Evolutionary conservation across 768 basidiomycete genomes (phyloP).

Genomic region (Phylloporus rhodoxanthus): DNA sequence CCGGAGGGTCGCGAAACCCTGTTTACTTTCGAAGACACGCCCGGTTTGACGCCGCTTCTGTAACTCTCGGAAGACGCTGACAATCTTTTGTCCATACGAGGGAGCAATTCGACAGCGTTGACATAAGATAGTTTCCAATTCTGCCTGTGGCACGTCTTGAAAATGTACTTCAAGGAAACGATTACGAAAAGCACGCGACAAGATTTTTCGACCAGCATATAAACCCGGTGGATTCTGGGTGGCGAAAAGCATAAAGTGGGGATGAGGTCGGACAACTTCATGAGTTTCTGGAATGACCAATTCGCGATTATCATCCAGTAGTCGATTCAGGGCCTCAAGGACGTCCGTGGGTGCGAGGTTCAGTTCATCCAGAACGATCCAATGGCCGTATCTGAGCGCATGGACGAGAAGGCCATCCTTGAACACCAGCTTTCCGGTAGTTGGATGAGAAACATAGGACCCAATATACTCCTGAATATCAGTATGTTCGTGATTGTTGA

Average conservation of each 20-base stretch:
- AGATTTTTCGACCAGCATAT: slow-evolving; percentile 89
- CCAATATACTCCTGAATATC: slow-evolving; percentile 99
- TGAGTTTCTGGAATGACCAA: slow-evolving; percentile 93
- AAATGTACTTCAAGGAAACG: slow-evolving; percentile 98
- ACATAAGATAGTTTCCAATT: slow-evolving; percentile 90
- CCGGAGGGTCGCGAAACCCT: slow-evolving; percentile 92
- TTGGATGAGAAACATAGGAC: slow-evolving; percentile 88
- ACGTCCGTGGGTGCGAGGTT: slow-evolving; percentile 98
- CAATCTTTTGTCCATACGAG: slow-evolving; percentile 87
- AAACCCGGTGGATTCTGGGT: slow-evolving; percentile 97
- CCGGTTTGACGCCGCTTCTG: slow-evolving; percentile 87
- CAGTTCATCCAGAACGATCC: slow-evolving; percentile 97
- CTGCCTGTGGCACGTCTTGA: slow-evolving; percentile 90
- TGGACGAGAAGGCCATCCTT: slow-evolving; percentile 91
- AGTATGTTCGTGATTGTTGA: slow-evolving; percentile 99
- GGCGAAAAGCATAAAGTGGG: slow-evolving; percentile 96
- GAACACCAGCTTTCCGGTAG: slow-evolving; percentile 91
- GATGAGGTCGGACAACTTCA: slow-evolving; percentile 88
- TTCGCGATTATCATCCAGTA: slow-evolving; percentile 96
- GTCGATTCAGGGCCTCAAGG: slow-evolving; percentile 91
- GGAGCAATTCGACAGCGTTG: slow-evolving; percentile 90
- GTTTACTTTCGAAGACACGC: slow-evolving; percentile 95
- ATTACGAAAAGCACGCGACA: slow-evolving; percentile 94
- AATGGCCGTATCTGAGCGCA: slow-evolving; percentile 86
- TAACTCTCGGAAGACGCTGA: slow-evolving; percentile 86